These are phyloP conservation scores for Podospora comata DNA, from an alignment of 495 filamentous ascomycete genomes.

Conservation along the genomic window DNA sequence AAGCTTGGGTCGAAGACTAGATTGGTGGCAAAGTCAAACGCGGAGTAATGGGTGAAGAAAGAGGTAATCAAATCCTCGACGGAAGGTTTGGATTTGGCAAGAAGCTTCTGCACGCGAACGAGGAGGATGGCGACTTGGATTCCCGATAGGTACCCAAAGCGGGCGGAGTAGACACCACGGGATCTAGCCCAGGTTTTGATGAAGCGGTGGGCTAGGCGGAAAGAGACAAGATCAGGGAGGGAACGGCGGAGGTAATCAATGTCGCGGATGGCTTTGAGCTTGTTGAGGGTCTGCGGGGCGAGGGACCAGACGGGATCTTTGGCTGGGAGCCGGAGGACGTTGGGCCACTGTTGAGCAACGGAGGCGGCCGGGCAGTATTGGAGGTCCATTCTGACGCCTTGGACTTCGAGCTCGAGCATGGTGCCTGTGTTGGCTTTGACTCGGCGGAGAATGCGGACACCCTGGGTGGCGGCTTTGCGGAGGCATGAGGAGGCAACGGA, in stretches of 20 bases:
- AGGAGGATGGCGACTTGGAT: constrained; percentile 58
- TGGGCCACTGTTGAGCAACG: constrained; percentile 44
- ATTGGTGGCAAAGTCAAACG: constrained; percentile 49
- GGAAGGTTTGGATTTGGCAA: constrained; percentile 31
- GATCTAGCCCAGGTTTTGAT: constrained; percentile 54
- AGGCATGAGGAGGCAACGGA: constrained; percentile 49
- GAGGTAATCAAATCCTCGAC: constrained; percentile 44
- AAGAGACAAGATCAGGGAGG: constrained; percentile 49
- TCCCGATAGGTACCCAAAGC: constrained; percentile 56
- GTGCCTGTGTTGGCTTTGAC: constrained; percentile 51
- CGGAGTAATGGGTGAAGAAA: constrained; percentile 59
- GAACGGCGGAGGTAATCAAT: constrained; percentile 51
- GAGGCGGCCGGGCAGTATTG: constrained; percentile 56
- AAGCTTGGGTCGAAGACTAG: constrained; percentile 53
- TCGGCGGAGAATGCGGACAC: constrained; percentile 49
- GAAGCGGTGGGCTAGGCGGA: constrained; percentile 50
- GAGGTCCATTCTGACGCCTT: constrained; percentile 51
- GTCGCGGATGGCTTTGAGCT: constrained; percentile 57
- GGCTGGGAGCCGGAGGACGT: constrained; percentile 31
- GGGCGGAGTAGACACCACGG: constrained; percentile 55
- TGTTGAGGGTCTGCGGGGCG: constrained; percentile 45
- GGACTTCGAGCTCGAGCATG: constrained; percentile 54
- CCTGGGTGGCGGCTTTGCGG: constrained; percentile 38
- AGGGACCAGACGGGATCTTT: constrained; percentile 49
- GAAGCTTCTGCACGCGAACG: constrained; percentile 49